Evolutionary conservation across 768 basidiomycete genomes (phyloP), one percentile per base, ranked within the genome.

Genomic region (Rickenella mellea): DNA sequence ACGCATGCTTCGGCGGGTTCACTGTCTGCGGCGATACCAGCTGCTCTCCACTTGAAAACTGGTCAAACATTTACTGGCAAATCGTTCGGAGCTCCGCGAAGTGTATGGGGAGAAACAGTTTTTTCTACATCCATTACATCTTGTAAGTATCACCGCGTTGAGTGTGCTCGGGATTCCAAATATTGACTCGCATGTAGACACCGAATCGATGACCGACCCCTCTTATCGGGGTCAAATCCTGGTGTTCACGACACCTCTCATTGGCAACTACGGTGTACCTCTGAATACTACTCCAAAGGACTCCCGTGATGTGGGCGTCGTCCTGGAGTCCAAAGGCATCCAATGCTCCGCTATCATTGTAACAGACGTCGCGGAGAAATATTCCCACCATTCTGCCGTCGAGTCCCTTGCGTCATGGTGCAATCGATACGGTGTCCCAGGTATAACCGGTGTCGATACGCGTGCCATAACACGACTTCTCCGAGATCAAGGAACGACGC

Each of bases 141-240:
- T 29, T 99, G 92, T 91, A 48, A 52, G 85, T 70, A 40, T 17
- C 24, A 10, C 27, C 22, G 40, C 6, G 37, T 14, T 24, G 43
- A 26, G 10, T 12, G 26, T 2, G 24, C 41, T 46, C 29, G 41
- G 39, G 25, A 38, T n/a, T n/a, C n/a, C n/a, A n/a, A n/a, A n/a
- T 38, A 11, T 31, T 63, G 25, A 47, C 45, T 48, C 45, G 19
- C 15, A 21, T 29, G n/a, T 56, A 94, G 92, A 99, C 61, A 98
- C 94, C 36, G 96, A 99, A 65, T 96, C 91, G 6, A 97, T 99
- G 96, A 99, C 96, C 27, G 96, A 99, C 61, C 96, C 96, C 6
- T 98, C 96, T 6, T 98, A 99, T 64, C 86, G 90, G 26, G 85
- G 90, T 39, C 96, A 99, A 64, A 94, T 99, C 56, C 77, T 99